Evolutionary conservation across 2,329 filamentous ascomycete species (phyloP), one percentile per base, ranked within the genome.

Genomic region (Didymella keratinophila): DNA sequence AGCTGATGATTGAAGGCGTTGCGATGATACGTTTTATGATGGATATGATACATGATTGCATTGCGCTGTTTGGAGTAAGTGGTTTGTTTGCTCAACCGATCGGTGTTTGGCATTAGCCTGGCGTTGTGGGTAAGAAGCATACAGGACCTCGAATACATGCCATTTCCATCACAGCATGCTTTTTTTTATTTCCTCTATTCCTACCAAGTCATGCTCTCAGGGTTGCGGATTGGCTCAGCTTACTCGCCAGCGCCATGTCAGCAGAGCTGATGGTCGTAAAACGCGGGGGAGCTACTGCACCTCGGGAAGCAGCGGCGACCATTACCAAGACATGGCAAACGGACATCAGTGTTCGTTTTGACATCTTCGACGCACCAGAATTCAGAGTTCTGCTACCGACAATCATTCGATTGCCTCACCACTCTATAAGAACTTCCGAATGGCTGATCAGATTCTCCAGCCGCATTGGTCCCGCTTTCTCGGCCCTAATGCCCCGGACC

Each of bases 1-100:
- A 4, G 83, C 93, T 61, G 91, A 95, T 69, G 91, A 92, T 66
- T 75, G 48, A 23, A 11, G 5, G 16, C 14, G 49, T 21, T 23
- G 16, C 8, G 23, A 52, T 11, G 30, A 55, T 21, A 49, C 8
- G 52, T 16, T 28, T 25, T 44, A 55, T 18, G 52, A 44, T 44
- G 16, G 37, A 23, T 42, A 46, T 18, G 46, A 49, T 44, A 46
- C 18, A 48, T 32, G 46, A 34, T 30, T 41, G 39, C 41, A 52
- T 52, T 52, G 50, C 30, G 27, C 42, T 55, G 46, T 25, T 46
- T 51, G 46, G 52, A 55, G 52, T 51, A 41, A 23, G 18, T 36
- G 12, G 7, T 2, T 52, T 16, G 34, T 20, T 45, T 11, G 27
- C 20, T 21, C 16, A 34, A 25, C 28, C 21, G 2, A 32, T 18